These are phyloP conservation scores for Skeletonema menzelii DNA, from an alignment of 108 stramenopile genomes.

Conservation along the genomic window DNA sequence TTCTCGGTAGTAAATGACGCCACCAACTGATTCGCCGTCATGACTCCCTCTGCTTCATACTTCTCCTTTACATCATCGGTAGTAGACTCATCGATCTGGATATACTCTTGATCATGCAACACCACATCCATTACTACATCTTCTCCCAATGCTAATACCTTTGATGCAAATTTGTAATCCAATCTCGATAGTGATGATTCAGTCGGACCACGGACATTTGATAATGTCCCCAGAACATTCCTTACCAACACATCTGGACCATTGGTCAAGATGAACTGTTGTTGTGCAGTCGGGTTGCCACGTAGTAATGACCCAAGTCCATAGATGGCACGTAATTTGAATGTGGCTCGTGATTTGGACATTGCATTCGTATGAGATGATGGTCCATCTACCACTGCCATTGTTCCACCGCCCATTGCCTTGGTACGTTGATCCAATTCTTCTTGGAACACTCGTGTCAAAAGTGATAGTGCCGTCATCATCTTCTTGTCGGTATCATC, in stretches of 20 bases:
- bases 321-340: slow-evolving; percentile 52
- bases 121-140: slow-evolving; percentile 64
- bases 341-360: slow-evolving; percentile 11
- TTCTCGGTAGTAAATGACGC: slow-evolving; percentile 45
- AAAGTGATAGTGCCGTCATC: slow-evolving; percentile 10
- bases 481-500: neutral
- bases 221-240: slow-evolving; percentile 19
- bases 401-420: slow-evolving; percentile 37
- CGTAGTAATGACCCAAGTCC: slow-evolving; percentile 76
- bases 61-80: neutral
- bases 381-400: slow-evolving; percentile 20
- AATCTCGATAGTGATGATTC: slow-evolving; percentile 5
- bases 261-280: slow-evolving; percentile 36
- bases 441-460: slow-evolving; percentile 5
- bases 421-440: slow-evolving; percentile 21
- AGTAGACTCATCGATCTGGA: neutral
- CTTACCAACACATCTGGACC: slow-evolving; percentile 45
- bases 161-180: slow-evolving; percentile 56
- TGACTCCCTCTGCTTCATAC: neutral
- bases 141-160: slow-evolving; percentile 50
- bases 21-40: slow-evolving; percentile 31
- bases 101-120: slow-evolving; percentile 38
- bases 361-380: slow-evolving; percentile 1
- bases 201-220: slow-evolving; percentile 13
- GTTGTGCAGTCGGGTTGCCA: slow-evolving; percentile 69